These are phyloP conservation scores for Botrytis tulipae DNA, from an alignment of 2,329 filamentous ascomycete genomes.

Conservation along the genomic window DNA sequence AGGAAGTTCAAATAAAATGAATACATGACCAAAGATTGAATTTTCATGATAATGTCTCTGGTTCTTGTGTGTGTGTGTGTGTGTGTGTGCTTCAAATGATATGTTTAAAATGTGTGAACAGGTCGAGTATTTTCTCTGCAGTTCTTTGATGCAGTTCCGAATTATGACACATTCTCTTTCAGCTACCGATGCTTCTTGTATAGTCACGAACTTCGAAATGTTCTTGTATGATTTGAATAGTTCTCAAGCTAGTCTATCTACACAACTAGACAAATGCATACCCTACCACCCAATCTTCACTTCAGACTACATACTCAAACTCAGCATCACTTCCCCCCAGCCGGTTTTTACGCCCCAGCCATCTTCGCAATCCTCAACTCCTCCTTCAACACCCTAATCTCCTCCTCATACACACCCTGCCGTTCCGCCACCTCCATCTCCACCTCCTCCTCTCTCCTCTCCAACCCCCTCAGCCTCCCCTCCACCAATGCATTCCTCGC, in stretches of 20 bases:
- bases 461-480: not conserved
- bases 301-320: not conserved
- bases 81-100: too few relatives aligned
- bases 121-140: not conserved
- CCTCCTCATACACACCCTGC: not conserved
- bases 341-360: not conserved
- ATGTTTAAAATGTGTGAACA: too few relatives aligned
- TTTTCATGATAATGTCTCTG: not conserved
- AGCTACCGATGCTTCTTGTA: too few relatives aligned
- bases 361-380: not conserved
- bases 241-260: not conserved
- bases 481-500: not conserved
- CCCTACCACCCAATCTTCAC: rapidly evolving
- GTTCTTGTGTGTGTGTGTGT: not conserved
- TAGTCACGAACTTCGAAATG: not conserved
- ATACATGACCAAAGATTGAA: not conserved
- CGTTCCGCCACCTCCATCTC: not conserved
- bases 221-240: not conserved
- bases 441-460: not conserved
- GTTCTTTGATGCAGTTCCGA: too few relatives aligned
- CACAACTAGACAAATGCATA: not conserved
- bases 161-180: too few relatives aligned
- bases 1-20: not conserved
- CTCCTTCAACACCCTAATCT: not conserved
- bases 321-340: not conserved